These are phyloP conservation scores for Plectranthus barbatus DNA, from an alignment of 257 asterid species.

Conservation along the genomic window DNA sequence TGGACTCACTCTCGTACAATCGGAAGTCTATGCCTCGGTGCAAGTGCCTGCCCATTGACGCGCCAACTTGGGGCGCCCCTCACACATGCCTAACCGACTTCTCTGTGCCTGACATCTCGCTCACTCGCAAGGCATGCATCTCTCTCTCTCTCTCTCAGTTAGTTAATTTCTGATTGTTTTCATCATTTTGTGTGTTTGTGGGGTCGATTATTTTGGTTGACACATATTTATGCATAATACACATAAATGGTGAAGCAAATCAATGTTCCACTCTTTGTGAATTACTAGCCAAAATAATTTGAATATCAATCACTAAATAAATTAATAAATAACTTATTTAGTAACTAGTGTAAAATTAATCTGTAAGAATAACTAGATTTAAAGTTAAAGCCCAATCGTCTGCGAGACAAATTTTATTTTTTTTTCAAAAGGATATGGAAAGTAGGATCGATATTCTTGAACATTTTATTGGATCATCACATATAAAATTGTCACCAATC, in stretches of 20 bases:
- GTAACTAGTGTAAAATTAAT: too few species aligned
- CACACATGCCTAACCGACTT: constrained; percentile 66
- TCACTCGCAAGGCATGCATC: constrained; percentile 68
- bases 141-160: background rate
- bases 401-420: too few species aligned
- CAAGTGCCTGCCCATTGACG: constrained; percentile 74
- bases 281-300: background rate
- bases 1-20: constrained; percentile 66
- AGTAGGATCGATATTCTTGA: too few species aligned
- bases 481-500: too few species aligned
- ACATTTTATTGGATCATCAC: too few species aligned
- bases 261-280: background rate
- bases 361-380: too few species aligned
- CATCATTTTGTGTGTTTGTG: background rate
- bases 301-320: too few species aligned
- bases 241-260: background rate
- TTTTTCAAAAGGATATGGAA: too few species aligned
- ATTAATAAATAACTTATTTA: too few species aligned
- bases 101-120: constrained; percentile 65
- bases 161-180: background rate
- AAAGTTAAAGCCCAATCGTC: too few species aligned
- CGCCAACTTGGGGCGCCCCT: constrained; percentile 67
- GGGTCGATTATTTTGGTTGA: background rate
- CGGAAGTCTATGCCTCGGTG: constrained; percentile 94
- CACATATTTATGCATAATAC: background rate